Conservation (phyloP, 176 grass and related monocot species). For the Eremochloa ophiuroides region DNA sequence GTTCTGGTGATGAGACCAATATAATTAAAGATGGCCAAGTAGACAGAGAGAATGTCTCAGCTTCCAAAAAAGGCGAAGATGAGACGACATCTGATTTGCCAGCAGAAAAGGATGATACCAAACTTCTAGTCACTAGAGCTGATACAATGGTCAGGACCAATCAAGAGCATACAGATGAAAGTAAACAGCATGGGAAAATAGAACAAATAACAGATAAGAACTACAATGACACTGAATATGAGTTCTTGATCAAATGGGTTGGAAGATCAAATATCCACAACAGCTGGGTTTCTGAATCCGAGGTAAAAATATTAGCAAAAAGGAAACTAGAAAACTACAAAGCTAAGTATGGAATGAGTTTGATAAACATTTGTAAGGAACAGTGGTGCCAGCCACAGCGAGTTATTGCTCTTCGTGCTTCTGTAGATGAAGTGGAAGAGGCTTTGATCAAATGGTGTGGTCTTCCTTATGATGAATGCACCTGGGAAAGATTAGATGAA, state of each 20-base stretch:
- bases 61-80: constrained; percentile 32
- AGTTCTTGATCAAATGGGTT: constrained; percentile 95
- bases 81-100: constrained; percentile 14
- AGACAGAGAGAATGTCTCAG: constrained; percentile 21
- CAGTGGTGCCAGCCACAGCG: constrained; percentile 88
- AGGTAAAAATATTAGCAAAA: constrained; percentile 82
- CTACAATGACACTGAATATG: constrained; percentile 36
- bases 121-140: constrained; percentile 20
- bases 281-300: constrained; percentile 81
- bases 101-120: constrained; percentile 15
- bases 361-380: constrained; percentile 93
- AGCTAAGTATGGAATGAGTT: constrained; percentile 71
- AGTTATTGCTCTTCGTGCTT: constrained; percentile 61
- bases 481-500: constrained; percentile 96
- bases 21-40: constrained; percentile 27
- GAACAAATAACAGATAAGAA: constrained; percentile 24
- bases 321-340: constrained; percentile 98
- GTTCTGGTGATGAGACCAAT: constrained; percentile 31
- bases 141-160: constrained; percentile 25
- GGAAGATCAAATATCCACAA: constrained; percentile 94
- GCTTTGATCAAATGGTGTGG: constrained; percentile 92
- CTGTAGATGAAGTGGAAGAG: constrained; percentile 52
- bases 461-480: constrained; percentile 93
- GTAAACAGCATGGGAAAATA: constrained; percentile 22
- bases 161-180: constrained; percentile 42